Conservation (phyloP, 306 rosid species). For the Fragaria iinumae region DNA sequence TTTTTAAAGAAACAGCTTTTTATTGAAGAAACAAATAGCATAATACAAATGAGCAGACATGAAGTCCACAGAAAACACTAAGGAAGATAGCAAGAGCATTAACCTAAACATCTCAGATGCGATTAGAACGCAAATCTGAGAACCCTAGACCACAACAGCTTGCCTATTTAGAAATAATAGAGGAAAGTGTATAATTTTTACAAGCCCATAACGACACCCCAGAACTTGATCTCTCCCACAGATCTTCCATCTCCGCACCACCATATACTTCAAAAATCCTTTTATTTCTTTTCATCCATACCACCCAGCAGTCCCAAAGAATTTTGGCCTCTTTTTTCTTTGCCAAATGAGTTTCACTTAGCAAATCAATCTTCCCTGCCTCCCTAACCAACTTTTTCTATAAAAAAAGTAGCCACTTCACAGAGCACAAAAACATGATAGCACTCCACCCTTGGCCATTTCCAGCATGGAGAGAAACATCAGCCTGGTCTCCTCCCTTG, state of each 20-base stretch:
- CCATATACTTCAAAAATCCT: background rate
- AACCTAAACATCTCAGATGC: background rate
- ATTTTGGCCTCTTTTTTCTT: background rate
- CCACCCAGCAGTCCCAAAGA: background rate
- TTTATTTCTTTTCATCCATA: background rate
- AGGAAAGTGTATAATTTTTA: background rate
- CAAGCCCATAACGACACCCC: background rate
- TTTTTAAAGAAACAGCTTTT: background rate
- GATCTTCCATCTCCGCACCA: background rate
- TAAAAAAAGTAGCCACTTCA: background rate
- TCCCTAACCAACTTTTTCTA: background rate
- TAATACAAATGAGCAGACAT: background rate
- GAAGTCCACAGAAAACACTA: background rate
- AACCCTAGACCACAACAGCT: background rate
- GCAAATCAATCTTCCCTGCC: background rate
- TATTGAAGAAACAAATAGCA: background rate
- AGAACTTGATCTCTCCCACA: background rate
- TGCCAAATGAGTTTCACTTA: background rate
- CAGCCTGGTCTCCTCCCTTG: background rate
- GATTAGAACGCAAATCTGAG: background rate
- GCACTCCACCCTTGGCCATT: background rate
- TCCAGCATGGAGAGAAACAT: background rate
- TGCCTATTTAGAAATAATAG: background rate
- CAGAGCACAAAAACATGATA: background rate
- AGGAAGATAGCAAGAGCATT: background rate